Evolutionary conservation across 2,329 filamentous ascomycete species (phyloP), one percentile per base, ranked within the genome.

Genomic region (Alternaria burnsii): DNA sequence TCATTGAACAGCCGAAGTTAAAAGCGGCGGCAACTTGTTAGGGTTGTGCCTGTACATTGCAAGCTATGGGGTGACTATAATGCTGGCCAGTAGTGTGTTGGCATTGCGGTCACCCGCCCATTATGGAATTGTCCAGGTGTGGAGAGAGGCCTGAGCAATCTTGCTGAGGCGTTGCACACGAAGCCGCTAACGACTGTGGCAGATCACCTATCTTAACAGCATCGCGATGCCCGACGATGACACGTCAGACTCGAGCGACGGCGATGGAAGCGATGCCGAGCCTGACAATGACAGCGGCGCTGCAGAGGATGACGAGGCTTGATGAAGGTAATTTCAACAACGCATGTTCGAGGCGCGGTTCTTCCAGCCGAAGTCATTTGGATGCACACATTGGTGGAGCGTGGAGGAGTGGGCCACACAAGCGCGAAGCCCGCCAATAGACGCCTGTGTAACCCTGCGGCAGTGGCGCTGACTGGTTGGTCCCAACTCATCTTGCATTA

Each of bases 131-230:
- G 24, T 55, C 36, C n/a, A 55, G 42, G 42, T 14, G 48, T 42
- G 48, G 41, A 46, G 48, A 22, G 26, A 20, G 18, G 32, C 20
- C 24, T 34, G 36, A 56, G 44, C 36, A 56, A 36, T 42, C 30
- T 42, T 36, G 28, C 20, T 12, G 42, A 43, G 52, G 52, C 24
- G 41, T 51, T 59, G 44, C 30, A 51, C 24, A 51, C 34, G 46
- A 40, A 46, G 52, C 52, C 32, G 65, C 71, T 76, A 74, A 76
- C 66, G 46, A 41, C 32, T 38, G 53, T 48, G 62, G 68, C 76
- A 84, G 82, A 80, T 84, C 68, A 82, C 80, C 10, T 83, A 83
- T 67, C 73, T 84, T 42, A 84, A 84, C 73, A 80, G 78, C 54
- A 79, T 84, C 28, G 81, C 83, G 41, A 83, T 83, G 80, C 82